A percentile compares a stretch with the other conserved stretches of the same genome.
Evolutionary conservation across 352 stramenopile genomes (phyloP).

Genomic region (Pythium graminicola): DNA sequence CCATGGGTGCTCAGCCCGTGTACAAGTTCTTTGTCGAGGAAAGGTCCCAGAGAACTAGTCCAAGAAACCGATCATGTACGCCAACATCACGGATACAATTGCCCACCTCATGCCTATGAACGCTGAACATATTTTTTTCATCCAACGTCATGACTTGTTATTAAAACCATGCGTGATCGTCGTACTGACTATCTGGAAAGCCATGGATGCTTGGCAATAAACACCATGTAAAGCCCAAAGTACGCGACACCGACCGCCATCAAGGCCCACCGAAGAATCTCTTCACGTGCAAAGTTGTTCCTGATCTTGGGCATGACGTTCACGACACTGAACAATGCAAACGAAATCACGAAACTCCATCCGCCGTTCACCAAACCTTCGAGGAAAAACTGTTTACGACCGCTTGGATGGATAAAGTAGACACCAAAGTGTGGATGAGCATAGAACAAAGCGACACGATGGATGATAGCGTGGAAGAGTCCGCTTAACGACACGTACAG

Average conservation of each 20-base stretch:
- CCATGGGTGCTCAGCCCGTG: constrained; percentile 15
- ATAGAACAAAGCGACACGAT: constrained; percentile 41
- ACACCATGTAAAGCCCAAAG: constrained; percentile 41
- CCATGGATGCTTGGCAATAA: constrained; percentile 56
- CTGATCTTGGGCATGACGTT: constrained; percentile 36
- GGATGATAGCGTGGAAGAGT: constrained; percentile 58
- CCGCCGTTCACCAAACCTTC: constrained; percentile 51
- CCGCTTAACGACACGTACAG: constrained; percentile 59
- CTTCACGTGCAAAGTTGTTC: constrained; percentile 29
- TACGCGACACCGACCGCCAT: constrained; percentile 45
- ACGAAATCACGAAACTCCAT: constrained; percentile 60
- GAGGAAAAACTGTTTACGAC: constrained; percentile 56
- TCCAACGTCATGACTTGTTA: neutral
- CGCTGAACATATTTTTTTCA: too few relatives aligned
- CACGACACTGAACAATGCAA: constrained; percentile 39
- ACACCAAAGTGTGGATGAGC: constrained; percentile 45
- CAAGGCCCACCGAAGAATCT: constrained; percentile 40
- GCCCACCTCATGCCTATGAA: too few relatives aligned
- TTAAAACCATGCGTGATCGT: too few relatives aligned
- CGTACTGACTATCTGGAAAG: constrained; percentile 26
- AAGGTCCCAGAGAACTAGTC: constrained; percentile 21
- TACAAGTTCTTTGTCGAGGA: constrained; percentile 26
- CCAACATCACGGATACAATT: too few relatives aligned
- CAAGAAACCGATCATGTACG: too few relatives aligned
- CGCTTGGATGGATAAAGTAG: constrained; percentile 56